Conservation (phyloP, 2,329 filamentous ascomycete species). For the Sclerotinia trifoliorum region DNA sequence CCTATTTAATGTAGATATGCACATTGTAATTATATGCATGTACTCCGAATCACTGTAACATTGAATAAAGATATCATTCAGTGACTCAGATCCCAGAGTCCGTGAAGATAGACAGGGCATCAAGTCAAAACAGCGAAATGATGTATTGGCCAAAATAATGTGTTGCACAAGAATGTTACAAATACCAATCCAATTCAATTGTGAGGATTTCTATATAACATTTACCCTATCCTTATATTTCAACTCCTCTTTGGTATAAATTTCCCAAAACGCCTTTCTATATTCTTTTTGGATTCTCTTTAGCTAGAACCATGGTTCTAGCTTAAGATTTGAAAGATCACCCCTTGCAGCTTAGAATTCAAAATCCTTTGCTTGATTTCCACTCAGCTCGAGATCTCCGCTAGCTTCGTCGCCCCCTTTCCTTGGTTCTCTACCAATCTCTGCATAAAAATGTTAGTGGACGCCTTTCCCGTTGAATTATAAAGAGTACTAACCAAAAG, state of each 20-base stretch:
- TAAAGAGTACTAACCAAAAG: conserved; percentile 52
- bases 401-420: neutral
- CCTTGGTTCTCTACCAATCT: conserved; percentile 21
- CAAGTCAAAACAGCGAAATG: neutral
- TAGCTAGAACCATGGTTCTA: too few relatives aligned
- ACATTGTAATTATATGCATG: too few relatives aligned
- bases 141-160: neutral
- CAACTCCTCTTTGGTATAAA: conserved; percentile 18
- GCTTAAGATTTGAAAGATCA: neutral
- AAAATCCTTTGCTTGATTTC: neutral
- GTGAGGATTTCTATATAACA: neutral
- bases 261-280: neutral
- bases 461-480: neutral
- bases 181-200: conserved; percentile 1
- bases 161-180: neutral
- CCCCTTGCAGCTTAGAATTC: neutral
- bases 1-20: too few relatives aligned
- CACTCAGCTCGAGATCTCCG: neutral
- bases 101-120: neutral
- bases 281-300: neutral
- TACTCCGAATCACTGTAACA: too few relatives aligned
- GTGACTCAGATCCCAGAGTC: too few relatives aligned
- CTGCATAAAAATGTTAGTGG: neutral
- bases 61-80: too few relatives aligned
- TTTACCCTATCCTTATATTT: conserved; percentile 2